Percentiles rank a stretch among this genome's conserved stretches.
phyloP scores from a whole-genome alignment of 1,284 basidiomycete species.

The Ustilago esculenta region DNA sequence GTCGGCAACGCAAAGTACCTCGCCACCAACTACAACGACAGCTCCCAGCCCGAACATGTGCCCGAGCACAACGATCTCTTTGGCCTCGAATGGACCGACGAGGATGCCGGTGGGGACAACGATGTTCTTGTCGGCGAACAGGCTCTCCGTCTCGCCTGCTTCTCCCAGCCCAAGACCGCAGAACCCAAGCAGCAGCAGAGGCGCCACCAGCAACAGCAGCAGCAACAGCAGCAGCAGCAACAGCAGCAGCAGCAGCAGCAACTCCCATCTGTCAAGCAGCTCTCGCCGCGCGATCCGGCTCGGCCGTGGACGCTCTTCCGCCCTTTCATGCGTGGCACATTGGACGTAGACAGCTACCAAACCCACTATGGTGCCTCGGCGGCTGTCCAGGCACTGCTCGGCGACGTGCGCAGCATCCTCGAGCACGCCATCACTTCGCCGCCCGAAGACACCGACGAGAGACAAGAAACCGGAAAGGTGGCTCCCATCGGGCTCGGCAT shows the following conservation, averaged over 20 bases:
- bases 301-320: constrained; percentile 61
- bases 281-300: constrained; percentile 28
- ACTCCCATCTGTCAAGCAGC: constrained; percentile 18
- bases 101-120: constrained; percentile 33
- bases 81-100: constrained; percentile 59
- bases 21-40: constrained; percentile 63
- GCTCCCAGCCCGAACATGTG: constrained; percentile 53
- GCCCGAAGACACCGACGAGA: constrained; percentile 40
- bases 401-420: constrained; percentile 57
- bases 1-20: constrained; percentile 62
- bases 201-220: constrained; percentile 32
- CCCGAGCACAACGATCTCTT: constrained; percentile 65
- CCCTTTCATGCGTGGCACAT: constrained; percentile 57
- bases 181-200: constrained; percentile 35
- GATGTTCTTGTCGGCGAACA: constrained; percentile 60
- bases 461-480: constrained; percentile 37
- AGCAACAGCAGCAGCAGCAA: constrained; percentile 24
- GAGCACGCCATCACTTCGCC: constrained; percentile 60
- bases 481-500: constrained; percentile 60
- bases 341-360: constrained; percentile 59
- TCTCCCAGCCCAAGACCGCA: constrained; percentile 50
- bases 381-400: constrained; percentile 54
- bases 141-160: constrained; percentile 59
- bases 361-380: constrained; percentile 55
- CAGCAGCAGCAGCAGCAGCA: constrained; percentile 35